phyloP scores from a whole-genome alignment of 1,284 basidiomycete genomes.

The Abortiporus biennis region DNA sequence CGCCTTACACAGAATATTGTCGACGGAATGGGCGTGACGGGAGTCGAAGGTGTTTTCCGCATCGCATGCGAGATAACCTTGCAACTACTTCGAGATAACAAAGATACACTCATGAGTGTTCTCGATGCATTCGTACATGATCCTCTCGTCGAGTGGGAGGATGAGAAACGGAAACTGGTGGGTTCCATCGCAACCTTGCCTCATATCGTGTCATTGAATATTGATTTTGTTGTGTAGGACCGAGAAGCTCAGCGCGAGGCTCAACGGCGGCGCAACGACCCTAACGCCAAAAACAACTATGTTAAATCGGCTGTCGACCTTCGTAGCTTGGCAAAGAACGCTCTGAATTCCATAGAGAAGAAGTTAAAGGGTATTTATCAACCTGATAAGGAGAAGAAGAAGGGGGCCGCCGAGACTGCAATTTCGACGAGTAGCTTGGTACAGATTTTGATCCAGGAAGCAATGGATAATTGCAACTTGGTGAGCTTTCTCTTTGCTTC shows the following conservation, averaged over 20 bases:
- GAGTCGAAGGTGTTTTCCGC: slow-evolving; percentile 93
- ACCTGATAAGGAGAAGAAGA: slow-evolving; percentile 42
- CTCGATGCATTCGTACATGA: slow-evolving; percentile 98
- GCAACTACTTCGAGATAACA: slow-evolving; percentile 84
- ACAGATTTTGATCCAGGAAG: slow-evolving; percentile 85
- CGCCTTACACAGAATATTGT: slow-evolving; percentile 93
- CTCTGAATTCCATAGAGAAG: slow-evolving; percentile 75
- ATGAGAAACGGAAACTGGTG: slow-evolving; percentile 61
- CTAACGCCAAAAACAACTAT: slow-evolving; percentile 26
- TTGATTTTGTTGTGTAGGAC: not conserved
- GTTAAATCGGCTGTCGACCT: slow-evolving; percentile 48
- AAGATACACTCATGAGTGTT: slow-evolving; percentile 93
- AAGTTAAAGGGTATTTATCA: slow-evolving; percentile 78
- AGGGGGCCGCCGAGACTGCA: slow-evolving; percentile 54
- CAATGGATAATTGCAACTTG: slow-evolving; percentile 69
- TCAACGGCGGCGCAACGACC: slow-evolving; percentile 19
- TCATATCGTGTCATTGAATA: not conserved
- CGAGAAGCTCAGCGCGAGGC: slow-evolving; percentile 26
- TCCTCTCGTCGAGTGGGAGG: slow-evolving; percentile 95
- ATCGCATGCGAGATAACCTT: slow-evolving; percentile 91
- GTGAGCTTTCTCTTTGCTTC: slow-evolving; percentile 36
- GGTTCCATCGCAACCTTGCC: slow-evolving; percentile 9
- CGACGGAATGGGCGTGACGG: slow-evolving; percentile 91
- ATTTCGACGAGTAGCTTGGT: slow-evolving; percentile 83
- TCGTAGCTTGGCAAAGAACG: slow-evolving; percentile 61